phyloP scores from a whole-genome alignment of 345 rosid species.

The Populus euphratica region DNA sequence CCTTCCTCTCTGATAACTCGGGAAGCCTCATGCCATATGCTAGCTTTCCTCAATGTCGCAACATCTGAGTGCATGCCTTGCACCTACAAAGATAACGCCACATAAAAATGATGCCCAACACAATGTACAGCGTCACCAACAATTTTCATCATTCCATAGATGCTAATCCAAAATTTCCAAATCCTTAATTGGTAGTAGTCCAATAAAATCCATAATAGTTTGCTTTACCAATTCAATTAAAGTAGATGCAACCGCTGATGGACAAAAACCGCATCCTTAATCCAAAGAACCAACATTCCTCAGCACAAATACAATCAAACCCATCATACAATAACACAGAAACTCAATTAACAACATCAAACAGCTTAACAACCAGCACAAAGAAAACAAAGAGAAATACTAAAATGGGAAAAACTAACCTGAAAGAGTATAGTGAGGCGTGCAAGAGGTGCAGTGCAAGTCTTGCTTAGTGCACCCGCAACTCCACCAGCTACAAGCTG shows the following conservation, averaged over 20 bases:
- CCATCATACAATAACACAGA: background rate
- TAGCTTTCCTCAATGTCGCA: constrained; percentile 56
- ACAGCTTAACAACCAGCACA: background rate
- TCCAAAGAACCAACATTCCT: background rate
- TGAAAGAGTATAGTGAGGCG: constrained; percentile 37
- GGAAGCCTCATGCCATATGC: constrained; percentile 84
- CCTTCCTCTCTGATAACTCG: constrained; percentile 82
- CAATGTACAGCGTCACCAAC: background rate
- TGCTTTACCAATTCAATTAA: background rate
- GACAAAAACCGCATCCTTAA: background rate
- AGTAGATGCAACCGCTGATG: background rate
- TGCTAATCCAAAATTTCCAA: background rate
- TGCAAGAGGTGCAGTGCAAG: constrained; percentile 36
- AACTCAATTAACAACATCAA: background rate
- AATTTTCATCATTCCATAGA: background rate
- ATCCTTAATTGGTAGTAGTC: background rate
- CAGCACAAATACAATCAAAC: background rate
- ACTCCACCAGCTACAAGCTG: constrained; percentile 32
- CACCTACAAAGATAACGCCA: constrained; percentile 39
- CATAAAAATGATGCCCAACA: background rate
- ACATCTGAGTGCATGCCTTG: constrained; percentile 91
- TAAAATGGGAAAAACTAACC: constrained; percentile 1
- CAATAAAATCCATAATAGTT: background rate
- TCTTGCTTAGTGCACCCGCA: constrained; percentile 34
- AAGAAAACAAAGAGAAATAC: background rate